Percentiles rank a stretch among this genome's conserved stretches.
These are phyloP conservation scores for Fusarium denticulatum DNA, from an alignment of 2,329 filamentous ascomycete genomes.

Conservation along the genomic window DNA sequence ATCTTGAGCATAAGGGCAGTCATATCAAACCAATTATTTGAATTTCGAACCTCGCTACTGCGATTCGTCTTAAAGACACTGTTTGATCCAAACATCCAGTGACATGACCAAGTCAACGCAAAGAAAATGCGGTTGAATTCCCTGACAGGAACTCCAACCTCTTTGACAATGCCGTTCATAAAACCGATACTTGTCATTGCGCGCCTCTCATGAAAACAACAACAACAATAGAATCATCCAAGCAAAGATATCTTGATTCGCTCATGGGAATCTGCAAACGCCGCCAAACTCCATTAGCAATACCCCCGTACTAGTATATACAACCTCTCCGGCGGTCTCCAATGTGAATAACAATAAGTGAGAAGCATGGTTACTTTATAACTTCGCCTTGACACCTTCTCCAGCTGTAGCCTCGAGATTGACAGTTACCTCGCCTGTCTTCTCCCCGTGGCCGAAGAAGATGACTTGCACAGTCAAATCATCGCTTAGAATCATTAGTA, in stretches of 20 bases:
- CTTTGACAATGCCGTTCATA: background rate
- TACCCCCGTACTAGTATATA: background rate
- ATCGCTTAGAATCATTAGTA: constrained; percentile 66
- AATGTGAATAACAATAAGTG: background rate
- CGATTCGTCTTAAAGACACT: too few relatives aligned
- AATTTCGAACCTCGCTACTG: background rate
- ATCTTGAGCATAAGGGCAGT: background rate
- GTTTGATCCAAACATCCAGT: background rate
- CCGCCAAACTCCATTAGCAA: constrained; percentile 35
- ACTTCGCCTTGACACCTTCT: constrained; percentile 52
- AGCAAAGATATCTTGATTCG: constrained; percentile 8
- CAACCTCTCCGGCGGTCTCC: background rate
- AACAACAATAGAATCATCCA: constrained; percentile 1
- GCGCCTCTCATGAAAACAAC: constrained; percentile 11
- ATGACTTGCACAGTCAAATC: constrained; percentile 98
- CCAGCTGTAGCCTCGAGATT: constrained; percentile 86
- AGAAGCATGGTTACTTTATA: constrained; percentile 42
- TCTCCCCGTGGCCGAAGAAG: constrained; percentile 88
- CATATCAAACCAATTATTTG: background rate
- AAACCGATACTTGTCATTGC: background rate
- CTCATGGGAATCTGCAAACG: constrained; percentile 31
- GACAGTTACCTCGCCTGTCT: constrained; percentile 80
- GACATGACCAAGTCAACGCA: background rate
- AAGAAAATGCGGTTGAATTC: background rate
- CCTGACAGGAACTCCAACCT: background rate